Percentiles rank a stretch among this genome's conserved stretches.
phyloP scores from a whole-genome alignment of 495 filamentous ascomycete genomes.

The Penicillium roqueforti region DNA sequence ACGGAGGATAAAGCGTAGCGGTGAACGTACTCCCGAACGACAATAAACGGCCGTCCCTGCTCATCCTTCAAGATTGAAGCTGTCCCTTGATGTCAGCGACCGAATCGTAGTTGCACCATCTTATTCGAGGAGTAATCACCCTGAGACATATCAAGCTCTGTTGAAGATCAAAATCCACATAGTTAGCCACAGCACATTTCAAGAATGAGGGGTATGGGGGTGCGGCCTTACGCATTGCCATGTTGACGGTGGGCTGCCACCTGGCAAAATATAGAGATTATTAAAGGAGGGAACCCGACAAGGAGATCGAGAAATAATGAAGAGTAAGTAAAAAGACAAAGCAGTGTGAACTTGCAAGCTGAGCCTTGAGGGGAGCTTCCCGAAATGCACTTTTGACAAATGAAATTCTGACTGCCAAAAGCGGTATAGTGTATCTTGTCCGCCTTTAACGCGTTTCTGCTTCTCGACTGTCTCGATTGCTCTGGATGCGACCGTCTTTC shows the following conservation, averaged over 20 bases:
- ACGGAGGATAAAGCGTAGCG: conserved; percentile 13
- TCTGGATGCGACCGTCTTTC: background rate
- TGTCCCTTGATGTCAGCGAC: conserved; percentile 38
- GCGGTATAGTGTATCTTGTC: conserved; percentile 33
- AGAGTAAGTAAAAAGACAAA: conserved; percentile 12
- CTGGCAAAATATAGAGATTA: conserved; percentile 24
- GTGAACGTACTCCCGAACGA: conserved; percentile 88
- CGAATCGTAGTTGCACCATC: background rate
- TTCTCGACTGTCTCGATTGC: conserved; percentile 12
- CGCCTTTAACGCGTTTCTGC: conserved; percentile 23
- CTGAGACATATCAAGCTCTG: conserved; percentile 74
- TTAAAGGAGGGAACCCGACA: conserved; percentile 8
- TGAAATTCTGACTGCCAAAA: conserved; percentile 37
- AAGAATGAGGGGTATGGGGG: conserved; percentile 36
- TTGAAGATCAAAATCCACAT: conserved; percentile 12
- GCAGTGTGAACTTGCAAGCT: conserved; percentile 12
- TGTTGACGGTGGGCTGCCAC: conserved; percentile 45
- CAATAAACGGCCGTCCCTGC: conserved; percentile 92
- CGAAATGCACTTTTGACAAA: conserved; percentile 20
- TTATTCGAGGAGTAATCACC: conserved; percentile 38
- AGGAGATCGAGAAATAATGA: conserved; percentile 7
- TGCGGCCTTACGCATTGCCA: conserved; percentile 57
- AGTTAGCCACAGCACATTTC: conserved; percentile 25
- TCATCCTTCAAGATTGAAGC: conserved; percentile 85
- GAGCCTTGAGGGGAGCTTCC: conserved; percentile 23